Base-by-base conservation (phyloP, 2,329 filamentous ascomycete species). In the Calonectria hongkongensis region DNA sequence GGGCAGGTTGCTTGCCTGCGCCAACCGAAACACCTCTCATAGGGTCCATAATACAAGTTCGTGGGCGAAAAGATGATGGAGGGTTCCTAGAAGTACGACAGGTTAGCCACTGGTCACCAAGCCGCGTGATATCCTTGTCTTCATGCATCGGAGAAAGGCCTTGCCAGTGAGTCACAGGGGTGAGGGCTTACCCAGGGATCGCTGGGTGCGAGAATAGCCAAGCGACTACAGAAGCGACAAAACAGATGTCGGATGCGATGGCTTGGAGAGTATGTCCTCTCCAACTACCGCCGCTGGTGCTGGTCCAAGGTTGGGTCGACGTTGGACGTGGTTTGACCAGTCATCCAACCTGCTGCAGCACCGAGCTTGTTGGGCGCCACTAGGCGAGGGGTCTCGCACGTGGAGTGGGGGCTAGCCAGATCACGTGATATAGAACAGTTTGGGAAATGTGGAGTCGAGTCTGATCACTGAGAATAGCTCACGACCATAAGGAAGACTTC, bases 21-120 rank as follows among this genome's bases (percentile, higher is more conserved):
- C 77, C 73, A 21, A 75, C 70, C 56, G 81, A 78, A 45, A 82
- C 62, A 27, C 82, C 82, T 74, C 81, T 75, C 82, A 83, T 82
- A 47, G 81, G 76, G 47, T 83, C 81, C 82, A 83, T 83, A 28
- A 68, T 75, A 60, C 66, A 62, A 47, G 36, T 39, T 63, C 39
- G 64, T 36, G 58, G 21, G 15, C 15, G 33, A 48, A 67, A 39
- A 48, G 63, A 66, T 41, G 28, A 30, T 63, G 60, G 58, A 65
- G 50, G n/a, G 47, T 45, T 70, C 43, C 67, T 72, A 25, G 68
- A 76, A 36, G 21, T 36, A 41, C 45, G 54, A 21, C 50, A 58
- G 33, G 70, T 79, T 66, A 79, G 74, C 64, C 25, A 66, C 62
- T 15, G 71, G 33, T 66, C 41, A 51, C 43, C 51, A 21, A 18